Evolutionary conservation across 2,329 filamentous ascomycete genomes (phyloP).

Genomic region (Epichloe gansuensis): DNA sequence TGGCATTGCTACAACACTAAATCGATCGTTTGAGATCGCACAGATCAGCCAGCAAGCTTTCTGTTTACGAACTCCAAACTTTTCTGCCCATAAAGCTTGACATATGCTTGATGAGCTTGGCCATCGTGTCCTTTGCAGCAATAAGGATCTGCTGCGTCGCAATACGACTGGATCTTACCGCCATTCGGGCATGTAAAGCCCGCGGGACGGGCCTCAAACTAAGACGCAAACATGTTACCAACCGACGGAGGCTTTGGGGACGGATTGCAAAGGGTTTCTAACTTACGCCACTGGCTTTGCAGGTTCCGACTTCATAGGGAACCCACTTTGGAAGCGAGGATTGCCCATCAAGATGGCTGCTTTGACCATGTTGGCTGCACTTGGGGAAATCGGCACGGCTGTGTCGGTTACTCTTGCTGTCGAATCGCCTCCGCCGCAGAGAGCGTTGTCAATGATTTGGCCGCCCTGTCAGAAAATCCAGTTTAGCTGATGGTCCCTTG

Average conservation of each 20-base stretch:
- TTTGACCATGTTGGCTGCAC: conserved; percentile 43
- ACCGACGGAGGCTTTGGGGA: too few relatives aligned
- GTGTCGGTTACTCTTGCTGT: conserved; percentile 32
- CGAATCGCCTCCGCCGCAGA: conserved; percentile 46
- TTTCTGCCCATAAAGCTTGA: neutral
- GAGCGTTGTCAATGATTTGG: conserved; percentile 51
- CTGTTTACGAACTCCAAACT: neutral
- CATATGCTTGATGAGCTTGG: neutral
- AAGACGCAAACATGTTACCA: neutral
- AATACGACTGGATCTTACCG: conserved; percentile 50
- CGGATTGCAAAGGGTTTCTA: too few relatives aligned
- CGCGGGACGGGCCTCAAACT: conserved; percentile 48
- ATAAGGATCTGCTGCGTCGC: conserved; percentile 51
- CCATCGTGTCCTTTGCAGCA: conserved; percentile 43
- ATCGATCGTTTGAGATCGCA: too few relatives aligned
- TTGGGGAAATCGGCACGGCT: conserved; percentile 29
- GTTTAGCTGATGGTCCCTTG: neutral
- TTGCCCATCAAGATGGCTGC: conserved; percentile 55
- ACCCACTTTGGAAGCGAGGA: conserved; percentile 42
- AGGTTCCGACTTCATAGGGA: conserved; percentile 42
- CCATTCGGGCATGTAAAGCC: conserved; percentile 44
- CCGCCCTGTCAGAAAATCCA: conserved; percentile 31
- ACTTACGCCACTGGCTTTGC: neutral
- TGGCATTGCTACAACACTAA: too few relatives aligned
- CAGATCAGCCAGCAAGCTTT: neutral